These are phyloP conservation scores for Gillenia trifoliata DNA, from an alignment of 306 rosid genomes.

Conservation along the genomic window DNA sequence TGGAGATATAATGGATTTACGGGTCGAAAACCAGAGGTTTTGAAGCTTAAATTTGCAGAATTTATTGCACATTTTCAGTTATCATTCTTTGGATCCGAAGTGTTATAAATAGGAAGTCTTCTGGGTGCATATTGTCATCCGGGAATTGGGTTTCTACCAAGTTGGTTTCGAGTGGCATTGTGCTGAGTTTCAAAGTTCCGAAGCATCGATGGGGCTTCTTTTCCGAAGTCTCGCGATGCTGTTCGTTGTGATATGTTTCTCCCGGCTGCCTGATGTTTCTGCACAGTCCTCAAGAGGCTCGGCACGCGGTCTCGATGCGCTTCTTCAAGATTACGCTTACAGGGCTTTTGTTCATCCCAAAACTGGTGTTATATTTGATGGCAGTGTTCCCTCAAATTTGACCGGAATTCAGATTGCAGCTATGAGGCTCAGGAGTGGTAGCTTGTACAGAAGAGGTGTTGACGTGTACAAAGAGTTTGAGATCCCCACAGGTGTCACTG, in stretches of 20 bases:
- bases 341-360: slow-evolving; percentile 25
- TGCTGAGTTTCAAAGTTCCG: slow-evolving; percentile 28
- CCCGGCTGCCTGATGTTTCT: slow-evolving; percentile 32
- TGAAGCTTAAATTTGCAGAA: slow-evolving; percentile 19
- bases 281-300: slow-evolving; percentile 34
- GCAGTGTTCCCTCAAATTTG: slow-evolving; percentile 30
- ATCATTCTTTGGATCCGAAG: slow-evolving; percentile 16
- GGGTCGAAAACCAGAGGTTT: slow-evolving; percentile 11
- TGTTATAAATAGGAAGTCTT: neutral
- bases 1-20: slow-evolving; percentile 20
- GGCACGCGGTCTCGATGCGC: slow-evolving; percentile 20
- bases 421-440: slow-evolving; percentile 62
- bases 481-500: slow-evolving; percentile 48
- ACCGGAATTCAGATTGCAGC: slow-evolving; percentile 36
- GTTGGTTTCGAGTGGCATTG: slow-evolving; percentile 23
- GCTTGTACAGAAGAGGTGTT: slow-evolving; percentile 69
- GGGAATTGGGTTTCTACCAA: slow-evolving; percentile 8
- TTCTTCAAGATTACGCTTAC: slow-evolving; percentile 42
- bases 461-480: slow-evolving; percentile 52
- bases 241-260: slow-evolving; percentile 37
- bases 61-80: slow-evolving; percentile 35
- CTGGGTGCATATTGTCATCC: slow-evolving; percentile 13
- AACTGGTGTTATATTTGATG: slow-evolving; percentile 28
- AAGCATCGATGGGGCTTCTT: slow-evolving; percentile 64
- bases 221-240: slow-evolving; percentile 46